Evolutionary conservation across 1,284 basidiomycete species (phyloP).

Genomic region (Pseudozyma sp.): DNA sequence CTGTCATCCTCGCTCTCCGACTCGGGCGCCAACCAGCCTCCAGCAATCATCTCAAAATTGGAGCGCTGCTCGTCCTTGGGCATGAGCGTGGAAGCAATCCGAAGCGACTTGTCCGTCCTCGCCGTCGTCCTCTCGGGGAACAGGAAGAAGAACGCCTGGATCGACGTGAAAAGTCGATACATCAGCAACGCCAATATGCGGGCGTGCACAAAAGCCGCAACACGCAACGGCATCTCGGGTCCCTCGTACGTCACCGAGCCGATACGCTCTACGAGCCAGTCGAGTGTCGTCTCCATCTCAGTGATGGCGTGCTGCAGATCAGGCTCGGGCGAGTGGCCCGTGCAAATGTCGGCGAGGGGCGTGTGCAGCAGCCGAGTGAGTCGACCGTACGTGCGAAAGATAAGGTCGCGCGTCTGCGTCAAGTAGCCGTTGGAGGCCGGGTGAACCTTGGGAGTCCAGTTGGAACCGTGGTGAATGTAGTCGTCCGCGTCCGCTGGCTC

Average conservation of each 20-base stretch:
- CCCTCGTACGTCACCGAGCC: conserved; percentile 43
- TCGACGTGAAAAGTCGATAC: conserved; percentile 50
- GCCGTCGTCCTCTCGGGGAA: conserved; percentile 40
- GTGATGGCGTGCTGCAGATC: conserved; percentile 55
- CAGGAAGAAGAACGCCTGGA: conserved; percentile 48
- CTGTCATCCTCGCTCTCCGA: conserved; percentile 48
- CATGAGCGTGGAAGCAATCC: conserved; percentile 49
- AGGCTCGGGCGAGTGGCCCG: conserved; percentile 50
- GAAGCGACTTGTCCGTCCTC: conserved; percentile 47
- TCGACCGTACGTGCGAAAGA: conserved; percentile 50
- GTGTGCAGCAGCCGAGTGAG: conserved; percentile 54
- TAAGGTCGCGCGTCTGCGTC: conserved; percentile 44
- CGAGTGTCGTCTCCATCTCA: conserved; percentile 52
- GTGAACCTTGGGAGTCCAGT: conserved; percentile 51
- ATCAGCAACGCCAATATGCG: conserved; percentile 45
- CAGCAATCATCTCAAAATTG: conserved; percentile 51
- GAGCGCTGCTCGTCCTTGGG: conserved; percentile 43
- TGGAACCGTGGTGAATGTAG: conserved; percentile 53
- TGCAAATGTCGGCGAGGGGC: conserved; percentile 51
- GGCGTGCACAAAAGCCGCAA: conserved; percentile 49
- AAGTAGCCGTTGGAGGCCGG: conserved; percentile 43
- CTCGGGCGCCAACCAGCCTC: conserved; percentile 23
- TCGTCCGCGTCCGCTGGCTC: conserved; percentile 47
- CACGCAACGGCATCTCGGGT: conserved; percentile 50
- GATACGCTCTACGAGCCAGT: conserved; percentile 44